Conservation (phyloP, 352 stramenopile genomes). For the Phytophthora tentaculata region DNA sequence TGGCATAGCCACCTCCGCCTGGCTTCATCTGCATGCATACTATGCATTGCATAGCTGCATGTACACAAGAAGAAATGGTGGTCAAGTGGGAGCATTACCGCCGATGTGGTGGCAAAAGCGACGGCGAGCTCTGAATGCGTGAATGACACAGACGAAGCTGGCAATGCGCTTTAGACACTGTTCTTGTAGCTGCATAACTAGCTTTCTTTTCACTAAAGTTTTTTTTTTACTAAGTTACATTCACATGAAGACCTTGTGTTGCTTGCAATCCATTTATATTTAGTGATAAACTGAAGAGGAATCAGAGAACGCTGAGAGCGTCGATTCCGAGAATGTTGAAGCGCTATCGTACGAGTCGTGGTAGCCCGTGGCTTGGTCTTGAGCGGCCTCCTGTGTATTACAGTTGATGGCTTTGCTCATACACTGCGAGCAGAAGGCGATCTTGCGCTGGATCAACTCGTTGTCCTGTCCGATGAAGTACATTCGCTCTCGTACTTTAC, state of each 20-base stretch:
- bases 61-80: background rate
- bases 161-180: too few relatives aligned
- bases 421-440: constrained; percentile 49
- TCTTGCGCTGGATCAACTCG: constrained; percentile 40
- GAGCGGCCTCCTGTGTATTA: constrained; percentile 33
- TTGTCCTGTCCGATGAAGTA: constrained; percentile 43
- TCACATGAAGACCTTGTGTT: too few relatives aligned
- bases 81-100: too few relatives aligned
- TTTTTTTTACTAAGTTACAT: background rate
- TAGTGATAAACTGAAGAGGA: constrained; percentile 25
- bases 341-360: constrained; percentile 36
- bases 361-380: constrained; percentile 30
- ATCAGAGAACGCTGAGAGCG: constrained; percentile 17
- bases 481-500: constrained; percentile 39
- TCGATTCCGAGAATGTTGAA: constrained; percentile 34
- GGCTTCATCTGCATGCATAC: too few relatives aligned
- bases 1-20: too few relatives aligned
- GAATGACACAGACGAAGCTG: too few relatives aligned
- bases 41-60: too few relatives aligned
- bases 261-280: too few relatives aligned
- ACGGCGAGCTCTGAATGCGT: too few relatives aligned
- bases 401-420: constrained; percentile 47
- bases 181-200: too few relatives aligned
- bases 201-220: too few relatives aligned
- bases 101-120: too few relatives aligned